phyloP scores from a whole-genome alignment of 2,329 filamentous ascomycete genomes.

The Aspergillus sp. region DNA sequence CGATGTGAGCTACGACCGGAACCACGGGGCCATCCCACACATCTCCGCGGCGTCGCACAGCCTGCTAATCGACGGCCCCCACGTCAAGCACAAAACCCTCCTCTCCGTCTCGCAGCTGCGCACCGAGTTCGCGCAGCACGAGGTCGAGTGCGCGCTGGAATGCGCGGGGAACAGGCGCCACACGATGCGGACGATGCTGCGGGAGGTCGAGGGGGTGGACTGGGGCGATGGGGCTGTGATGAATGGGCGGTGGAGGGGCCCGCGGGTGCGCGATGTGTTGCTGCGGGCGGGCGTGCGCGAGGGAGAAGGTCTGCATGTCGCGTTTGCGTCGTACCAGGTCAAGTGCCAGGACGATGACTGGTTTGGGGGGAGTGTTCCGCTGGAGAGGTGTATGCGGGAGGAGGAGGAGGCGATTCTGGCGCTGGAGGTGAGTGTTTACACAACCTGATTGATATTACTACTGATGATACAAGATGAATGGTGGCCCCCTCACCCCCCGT shows the following conservation, averaged over 20 bases:
- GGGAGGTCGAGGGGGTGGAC: slow-evolving; percentile 51
- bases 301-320: slow-evolving; percentile 38
- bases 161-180: slow-evolving; percentile 54
- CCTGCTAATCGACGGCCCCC: slow-evolving; percentile 43
- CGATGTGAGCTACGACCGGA: slow-evolving; percentile 46
- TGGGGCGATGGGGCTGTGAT: slow-evolving; percentile 53
- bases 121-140: slow-evolving; percentile 43
- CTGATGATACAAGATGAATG: slow-evolving; percentile 37
- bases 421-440: slow-evolving; percentile 37
- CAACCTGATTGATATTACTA: neutral
- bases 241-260: slow-evolving; percentile 51
- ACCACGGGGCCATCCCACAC: slow-evolving; percentile 47
- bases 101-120: slow-evolving; percentile 41
- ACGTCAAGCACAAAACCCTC: slow-evolving; percentile 35
- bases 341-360: slow-evolving; percentile 49
- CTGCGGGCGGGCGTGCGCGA: slow-evolving; percentile 35
- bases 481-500: slow-evolving; percentile 35
- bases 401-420: slow-evolving; percentile 41
- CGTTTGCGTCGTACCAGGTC: slow-evolving; percentile 46
- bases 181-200: slow-evolving; percentile 50
- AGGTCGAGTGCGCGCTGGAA: slow-evolving; percentile 48
- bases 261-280: slow-evolving; percentile 45
- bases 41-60: slow-evolving; percentile 32
- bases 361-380: slow-evolving; percentile 49
- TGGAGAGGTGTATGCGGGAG: slow-evolving; percentile 35